A percentile compares a stretch with the other conserved stretches of the same genome.
Conservation (phyloP, 2,329 filamentous ascomycete genomes). For the Parastagonospora avenae region DNA sequence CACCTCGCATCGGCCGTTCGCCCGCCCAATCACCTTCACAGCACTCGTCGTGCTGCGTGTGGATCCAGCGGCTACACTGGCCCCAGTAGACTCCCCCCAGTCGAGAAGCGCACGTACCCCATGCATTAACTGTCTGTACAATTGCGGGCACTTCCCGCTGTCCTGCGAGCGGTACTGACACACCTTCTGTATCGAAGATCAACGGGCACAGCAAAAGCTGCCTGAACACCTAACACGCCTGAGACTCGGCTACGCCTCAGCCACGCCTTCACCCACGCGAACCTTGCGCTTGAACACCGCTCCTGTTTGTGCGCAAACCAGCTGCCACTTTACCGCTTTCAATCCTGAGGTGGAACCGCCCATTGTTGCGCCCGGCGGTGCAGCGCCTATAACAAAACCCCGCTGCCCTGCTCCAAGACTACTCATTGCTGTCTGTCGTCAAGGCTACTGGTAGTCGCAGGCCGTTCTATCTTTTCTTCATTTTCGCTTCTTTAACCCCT, state of each 20-base stretch:
- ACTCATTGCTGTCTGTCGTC: slow-evolving; percentile 37
- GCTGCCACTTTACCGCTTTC: slow-evolving; percentile 18
- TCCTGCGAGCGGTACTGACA: slow-evolving; percentile 37
- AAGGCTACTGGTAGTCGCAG: slow-evolving; percentile 47
- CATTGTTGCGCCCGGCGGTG: slow-evolving; percentile 5
- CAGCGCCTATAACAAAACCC: slow-evolving; percentile 44
- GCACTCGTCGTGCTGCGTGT: slow-evolving; percentile 8
- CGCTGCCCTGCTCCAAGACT: slow-evolving; percentile 17
- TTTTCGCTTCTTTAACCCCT: slow-evolving; percentile 8
- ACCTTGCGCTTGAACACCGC: slow-evolving; percentile 27
- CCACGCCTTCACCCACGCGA: slow-evolving; percentile 20
- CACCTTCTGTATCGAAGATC: slow-evolving; percentile 41
- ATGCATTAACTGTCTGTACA: slow-evolving; percentile 44
- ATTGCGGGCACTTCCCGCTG: slow-evolving; percentile 37
- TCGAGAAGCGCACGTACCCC: slow-evolving; percentile 13
- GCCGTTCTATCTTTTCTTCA: slow-evolving; percentile 13
- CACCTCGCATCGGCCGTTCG: slow-evolving; percentile 14
- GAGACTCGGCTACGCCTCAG: slow-evolving; percentile 42
- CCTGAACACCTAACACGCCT: slow-evolving; percentile 40
- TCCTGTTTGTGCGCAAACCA: slow-evolving; percentile 4
- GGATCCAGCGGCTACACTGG: slow-evolving; percentile 32
- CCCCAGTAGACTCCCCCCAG: slow-evolving; percentile 18
- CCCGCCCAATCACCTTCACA: slow-evolving; percentile 20
- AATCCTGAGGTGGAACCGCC: slow-evolving; percentile 15
- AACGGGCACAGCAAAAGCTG: slow-evolving; percentile 24